These are phyloP conservation scores for Fusarium lyarnte DNA, from an alignment of 2,329 filamentous ascomycete species.

Conservation along the genomic window DNA sequence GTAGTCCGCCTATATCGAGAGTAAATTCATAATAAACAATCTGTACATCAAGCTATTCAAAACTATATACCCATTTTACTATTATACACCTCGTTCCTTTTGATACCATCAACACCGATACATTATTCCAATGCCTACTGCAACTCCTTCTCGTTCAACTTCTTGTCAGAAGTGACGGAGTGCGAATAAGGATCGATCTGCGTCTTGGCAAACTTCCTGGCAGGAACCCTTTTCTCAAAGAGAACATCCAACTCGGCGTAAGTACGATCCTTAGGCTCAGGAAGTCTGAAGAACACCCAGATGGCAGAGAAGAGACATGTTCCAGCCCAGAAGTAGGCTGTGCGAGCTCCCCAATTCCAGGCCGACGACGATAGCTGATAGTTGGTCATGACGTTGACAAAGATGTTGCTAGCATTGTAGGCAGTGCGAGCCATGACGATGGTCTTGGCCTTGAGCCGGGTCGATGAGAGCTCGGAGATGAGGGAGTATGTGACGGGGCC, in stretches of 20 bases:
- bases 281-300: conserved; percentile 62
- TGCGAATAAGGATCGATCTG: conserved; percentile 50
- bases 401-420: conserved; percentile 59
- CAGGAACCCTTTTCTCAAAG: conserved; percentile 51
- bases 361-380: conserved; percentile 58
- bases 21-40: background rate
- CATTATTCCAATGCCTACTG: background rate
- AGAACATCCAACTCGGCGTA: conserved; percentile 57
- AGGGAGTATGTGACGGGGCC: conserved; percentile 64
- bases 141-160: conserved; percentile 18
- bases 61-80: background rate
- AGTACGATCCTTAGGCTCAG: conserved; percentile 62
- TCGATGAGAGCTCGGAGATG: conserved; percentile 63
- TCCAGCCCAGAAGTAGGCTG: conserved; percentile 58
- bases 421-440: conserved; percentile 60
- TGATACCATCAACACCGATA: too few species aligned
- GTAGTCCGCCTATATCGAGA: background rate
- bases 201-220: conserved; percentile 53
- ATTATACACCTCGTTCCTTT: background rate
- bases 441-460: conserved; percentile 63
- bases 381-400: conserved; percentile 60
- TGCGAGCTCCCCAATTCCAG: conserved; percentile 60
- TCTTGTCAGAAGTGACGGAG: conserved; percentile 3
- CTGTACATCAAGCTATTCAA: background rate
- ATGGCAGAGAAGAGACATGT: conserved; percentile 58